phyloP scores from a whole-genome alignment of 2,329 filamentous ascomycete species.

The Ophiobolus disseminans region DNA sequence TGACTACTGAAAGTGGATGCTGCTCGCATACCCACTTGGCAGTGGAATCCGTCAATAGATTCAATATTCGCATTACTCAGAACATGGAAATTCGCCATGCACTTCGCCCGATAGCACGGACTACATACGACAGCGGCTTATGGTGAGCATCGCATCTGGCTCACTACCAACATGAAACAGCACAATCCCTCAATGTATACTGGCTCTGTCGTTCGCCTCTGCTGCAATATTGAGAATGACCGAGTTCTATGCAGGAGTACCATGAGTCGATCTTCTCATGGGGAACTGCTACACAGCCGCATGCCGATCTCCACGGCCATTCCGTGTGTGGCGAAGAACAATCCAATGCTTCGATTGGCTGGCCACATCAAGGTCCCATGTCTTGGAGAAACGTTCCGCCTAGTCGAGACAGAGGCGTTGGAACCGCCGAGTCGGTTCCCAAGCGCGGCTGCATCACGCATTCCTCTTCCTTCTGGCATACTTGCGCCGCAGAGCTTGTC shows the following conservation, averaged over 20 bases:
- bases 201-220: not conserved
- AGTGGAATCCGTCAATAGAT: not conserved
- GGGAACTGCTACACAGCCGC: not conserved
- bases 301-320: too few species aligned
- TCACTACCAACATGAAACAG: too few species aligned
- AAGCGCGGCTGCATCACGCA: slow-evolving; percentile 17
- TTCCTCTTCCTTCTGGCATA: slow-evolving; percentile 8
- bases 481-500: slow-evolving; percentile 16
- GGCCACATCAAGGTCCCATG: slow-evolving; percentile 8
- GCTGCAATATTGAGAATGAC: too few species aligned
- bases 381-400: slow-evolving; percentile 19
- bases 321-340: slow-evolving; percentile 34
- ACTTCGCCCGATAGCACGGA: not conserved
- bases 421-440: slow-evolving; percentile 21
- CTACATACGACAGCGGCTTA: too few species aligned
- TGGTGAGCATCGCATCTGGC: not conserved
- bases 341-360: slow-evolving; percentile 15
- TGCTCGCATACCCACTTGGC: not conserved
- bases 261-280: not conserved
- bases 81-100: not conserved
- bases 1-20: too few species aligned
- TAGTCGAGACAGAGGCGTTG: slow-evolving; percentile 25
- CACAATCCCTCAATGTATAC: too few species aligned
- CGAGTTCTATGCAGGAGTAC: too few species aligned
- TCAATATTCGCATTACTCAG: not conserved